Evolutionary conservation across 1,284 basidiomycete genomes (phyloP).

Genomic region (Cryptococcus sp.): DNA sequence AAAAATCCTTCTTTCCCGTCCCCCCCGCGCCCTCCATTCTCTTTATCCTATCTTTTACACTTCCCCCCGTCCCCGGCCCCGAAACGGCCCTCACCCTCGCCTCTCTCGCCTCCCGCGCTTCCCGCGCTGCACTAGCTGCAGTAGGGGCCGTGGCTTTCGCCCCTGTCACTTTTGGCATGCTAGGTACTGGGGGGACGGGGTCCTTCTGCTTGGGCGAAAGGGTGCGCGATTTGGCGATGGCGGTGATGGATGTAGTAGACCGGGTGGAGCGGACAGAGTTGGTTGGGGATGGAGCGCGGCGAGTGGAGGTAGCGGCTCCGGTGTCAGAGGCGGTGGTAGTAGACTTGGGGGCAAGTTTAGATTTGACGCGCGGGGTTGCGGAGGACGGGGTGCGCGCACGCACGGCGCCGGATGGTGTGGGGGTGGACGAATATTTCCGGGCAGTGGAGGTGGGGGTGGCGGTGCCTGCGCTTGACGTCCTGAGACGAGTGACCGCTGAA

Average conservation of each 20-base stretch:
- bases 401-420: not conserved
- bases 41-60: not conserved
- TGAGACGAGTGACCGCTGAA: not conserved
- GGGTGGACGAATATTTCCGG: not conserved
- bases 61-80: not conserved
- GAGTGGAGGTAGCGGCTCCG: no score
- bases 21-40: not conserved
- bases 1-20: slow-evolving; percentile 10
- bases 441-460: not conserved
- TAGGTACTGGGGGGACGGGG: not conserved
- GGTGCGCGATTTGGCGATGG: no score
- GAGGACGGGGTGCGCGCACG: not conserved
- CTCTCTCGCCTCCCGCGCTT: not conserved
- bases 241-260: no score
- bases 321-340: no score
- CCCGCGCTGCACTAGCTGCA: not conserved
- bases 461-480: not conserved
- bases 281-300: no score
- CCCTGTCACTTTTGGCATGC: not conserved
- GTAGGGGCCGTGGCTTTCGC: not conserved
- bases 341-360: not conserved
- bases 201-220: not conserved
- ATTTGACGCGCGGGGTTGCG: not conserved
- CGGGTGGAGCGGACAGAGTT: no score
- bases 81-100: not conserved